Base-by-base conservation (phyloP, 2,329 filamentous ascomycete species). In the Epichloe uncinata region DNA sequence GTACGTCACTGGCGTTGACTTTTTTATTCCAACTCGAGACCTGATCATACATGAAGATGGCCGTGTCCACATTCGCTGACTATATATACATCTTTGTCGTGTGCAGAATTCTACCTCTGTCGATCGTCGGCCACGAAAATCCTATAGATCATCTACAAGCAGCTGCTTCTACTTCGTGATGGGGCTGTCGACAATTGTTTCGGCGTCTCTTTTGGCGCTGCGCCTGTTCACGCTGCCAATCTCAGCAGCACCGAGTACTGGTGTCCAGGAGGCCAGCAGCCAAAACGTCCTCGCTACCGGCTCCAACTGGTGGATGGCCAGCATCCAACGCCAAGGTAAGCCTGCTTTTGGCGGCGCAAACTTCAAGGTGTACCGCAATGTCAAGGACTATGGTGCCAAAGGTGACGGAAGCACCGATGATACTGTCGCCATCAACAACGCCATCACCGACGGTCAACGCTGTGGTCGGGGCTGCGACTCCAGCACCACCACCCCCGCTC, bases 381-480 rank as follows among this genome's bases (percentile, higher is more conserved):
- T 90, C 45, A 80, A 78, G 67, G 83, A 87, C 59, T 90, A 78
- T 60, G 85, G 85, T 44, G 85, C 85, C 45, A 77, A 71, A 55
- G 85, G 84, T 67, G 79, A 79, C 63, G 78, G 74, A 49, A 66
- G 70, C 0, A 85, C 84, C 26, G 91, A 97, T 63, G 90, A 96
- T 62, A 95, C 90, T 0, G 82, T 68, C 1, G 87, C 90, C 50
- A 95, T 97, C 75, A 96, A 95, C 70, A 66, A 71, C 40, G 89
- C 89, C 55, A 85, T 96, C 60, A 74, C 78, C 5, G 78, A 79
- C n/a, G 87, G 88, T 30, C 73, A 76, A 58, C 85, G 91, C 42
- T 97, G 91, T 62, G 88, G 87, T 38, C 64, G 78, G 55, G 79
- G 81, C 54, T 97, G 91, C 63, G 85, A 93, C 63, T 95, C 88